A percentile compares a stretch with the other conserved stretches of the same genome.
Evolutionary conservation across 2,329 filamentous ascomycete species (phyloP).

Genomic region (Fusarium drepaniforme): DNA sequence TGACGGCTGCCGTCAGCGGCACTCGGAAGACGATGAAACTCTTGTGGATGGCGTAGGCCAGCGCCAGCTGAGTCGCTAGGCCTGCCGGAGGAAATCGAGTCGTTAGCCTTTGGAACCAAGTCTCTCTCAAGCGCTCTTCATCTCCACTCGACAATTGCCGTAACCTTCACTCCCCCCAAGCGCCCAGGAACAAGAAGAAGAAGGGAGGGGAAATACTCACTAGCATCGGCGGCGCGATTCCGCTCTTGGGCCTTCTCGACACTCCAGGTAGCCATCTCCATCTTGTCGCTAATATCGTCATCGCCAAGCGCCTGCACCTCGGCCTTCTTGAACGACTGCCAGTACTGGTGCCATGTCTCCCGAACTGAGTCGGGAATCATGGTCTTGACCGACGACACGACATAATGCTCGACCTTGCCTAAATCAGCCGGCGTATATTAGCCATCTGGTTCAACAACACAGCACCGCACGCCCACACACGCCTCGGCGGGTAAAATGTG

Average conservation of each 20-base stretch:
- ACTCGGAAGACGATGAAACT: conserved; percentile 97
- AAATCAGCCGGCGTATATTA: conserved; percentile 19
- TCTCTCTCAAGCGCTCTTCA: conserved; percentile 13
- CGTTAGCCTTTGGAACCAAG: conserved; percentile 39
- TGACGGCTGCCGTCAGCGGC: conserved; percentile 88
- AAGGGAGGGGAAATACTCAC: conserved; percentile 66
- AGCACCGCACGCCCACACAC: not conserved
- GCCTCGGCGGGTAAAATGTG: conserved; percentile 12
- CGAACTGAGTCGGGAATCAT: conserved; percentile 72
- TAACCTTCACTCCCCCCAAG: conserved; percentile 14
- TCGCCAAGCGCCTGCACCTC: conserved; percentile 58
- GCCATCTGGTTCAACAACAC: conserved; percentile 12
- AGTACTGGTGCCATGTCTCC: conserved; percentile 63
- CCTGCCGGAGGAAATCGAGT: conserved; percentile 54
- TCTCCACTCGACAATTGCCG: conserved; percentile 6
- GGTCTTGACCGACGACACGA: conserved; percentile 70
- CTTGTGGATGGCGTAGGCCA: conserved; percentile 98
- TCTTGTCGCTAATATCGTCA: conserved; percentile 57
- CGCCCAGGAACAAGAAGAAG: conserved; percentile 12
- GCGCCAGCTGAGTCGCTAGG: conserved; percentile 83
- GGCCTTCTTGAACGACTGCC: conserved; percentile 59
- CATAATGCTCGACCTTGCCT: conserved; percentile 75
- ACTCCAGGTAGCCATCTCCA: conserved; percentile 69
- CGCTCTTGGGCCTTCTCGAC: conserved; percentile 72
- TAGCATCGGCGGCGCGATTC: conserved; percentile 75